These are phyloP conservation scores for Claviceps maximensis DNA, from an alignment of 2,329 filamentous ascomycete genomes.

Conservation along the genomic window DNA sequence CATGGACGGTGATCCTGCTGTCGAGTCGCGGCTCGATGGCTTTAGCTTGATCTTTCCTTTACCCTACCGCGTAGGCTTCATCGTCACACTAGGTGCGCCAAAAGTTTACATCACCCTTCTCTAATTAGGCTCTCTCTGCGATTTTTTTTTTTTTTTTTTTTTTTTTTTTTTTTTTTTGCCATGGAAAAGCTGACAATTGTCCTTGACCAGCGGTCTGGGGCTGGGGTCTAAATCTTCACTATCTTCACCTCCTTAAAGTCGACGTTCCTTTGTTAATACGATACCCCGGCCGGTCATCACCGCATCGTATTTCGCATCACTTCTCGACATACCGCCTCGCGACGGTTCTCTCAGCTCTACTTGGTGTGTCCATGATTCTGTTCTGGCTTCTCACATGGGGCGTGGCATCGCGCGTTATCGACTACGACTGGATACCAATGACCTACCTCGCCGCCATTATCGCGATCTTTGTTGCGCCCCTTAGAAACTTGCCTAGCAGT, in stretches of 20 bases:
- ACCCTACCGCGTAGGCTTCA: conserved; percentile 77
- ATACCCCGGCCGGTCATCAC: conserved; percentile 63
- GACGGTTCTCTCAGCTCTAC: conserved; percentile 57
- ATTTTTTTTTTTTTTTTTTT: not conserved
- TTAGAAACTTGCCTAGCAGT: conserved; percentile 51
- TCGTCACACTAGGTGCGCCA: conserved; percentile 65
- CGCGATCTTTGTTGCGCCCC: conserved; percentile 57
- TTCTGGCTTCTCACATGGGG: conserved; percentile 78
- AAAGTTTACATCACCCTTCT: not conserved
- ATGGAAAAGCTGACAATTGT: not conserved
- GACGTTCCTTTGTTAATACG: conserved; percentile 77
- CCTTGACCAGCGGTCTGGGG: conserved; percentile 75
- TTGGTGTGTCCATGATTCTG: conserved; percentile 56
- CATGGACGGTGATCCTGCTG: conserved; percentile 64
- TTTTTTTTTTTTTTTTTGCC: too few species aligned
- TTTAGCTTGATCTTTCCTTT: conserved; percentile 81
- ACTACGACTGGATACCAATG: conserved; percentile 78
- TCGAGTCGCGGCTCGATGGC: conserved; percentile 61
- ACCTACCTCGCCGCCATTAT: conserved; percentile 63
- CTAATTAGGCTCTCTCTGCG: not conserved
- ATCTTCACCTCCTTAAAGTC: conserved; percentile 66
- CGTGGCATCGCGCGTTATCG: conserved; percentile 53
- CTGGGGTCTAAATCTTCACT: conserved; percentile 87
- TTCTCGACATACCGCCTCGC: conserved; percentile 78
- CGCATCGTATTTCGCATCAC: conserved; percentile 62